phyloP scores from a whole-genome alignment of 345 rosid genomes.

The Syzygium aqueum region DNA sequence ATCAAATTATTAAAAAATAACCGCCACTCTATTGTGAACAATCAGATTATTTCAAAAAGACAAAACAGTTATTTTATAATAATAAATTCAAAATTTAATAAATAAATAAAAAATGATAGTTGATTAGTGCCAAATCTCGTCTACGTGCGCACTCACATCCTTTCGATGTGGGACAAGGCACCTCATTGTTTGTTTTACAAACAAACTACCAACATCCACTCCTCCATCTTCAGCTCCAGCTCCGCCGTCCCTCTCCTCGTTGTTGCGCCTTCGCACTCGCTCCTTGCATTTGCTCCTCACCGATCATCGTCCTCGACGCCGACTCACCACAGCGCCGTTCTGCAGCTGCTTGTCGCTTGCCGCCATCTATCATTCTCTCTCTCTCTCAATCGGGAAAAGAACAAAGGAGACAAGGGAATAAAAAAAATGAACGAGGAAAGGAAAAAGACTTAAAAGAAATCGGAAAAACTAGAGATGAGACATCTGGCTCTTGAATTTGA shows the following conservation, averaged over 20 bases:
- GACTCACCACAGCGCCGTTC: rapidly evolving
- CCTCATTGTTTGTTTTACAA: too few species aligned
- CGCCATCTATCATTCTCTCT: background rate
- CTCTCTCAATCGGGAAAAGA: background rate
- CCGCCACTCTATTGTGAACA: too few species aligned
- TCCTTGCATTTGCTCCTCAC: background rate
- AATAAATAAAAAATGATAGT: too few species aligned
- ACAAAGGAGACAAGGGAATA: background rate
- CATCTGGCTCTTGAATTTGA: background rate
- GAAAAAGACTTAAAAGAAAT: background rate
- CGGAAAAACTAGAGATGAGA: background rate
- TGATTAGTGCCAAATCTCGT: too few species aligned
- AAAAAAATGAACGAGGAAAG: rapidly evolving
- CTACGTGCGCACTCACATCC: too few species aligned
- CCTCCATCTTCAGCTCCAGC: background rate
- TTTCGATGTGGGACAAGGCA: too few species aligned
- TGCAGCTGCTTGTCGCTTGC: rapidly evolving
- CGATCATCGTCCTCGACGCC: background rate
- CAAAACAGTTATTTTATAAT: too few species aligned
- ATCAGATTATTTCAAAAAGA: too few species aligned
- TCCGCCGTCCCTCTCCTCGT: background rate
- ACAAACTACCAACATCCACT: too few species aligned
- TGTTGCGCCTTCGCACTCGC: rapidly evolving
- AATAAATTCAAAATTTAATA: too few species aligned
- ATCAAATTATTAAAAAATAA: too few species aligned